These are phyloP conservation scores for Pseudogymnoascus sp. DNA, from an alignment of 2,329 filamentous ascomycete species.

Conservation along the genomic window DNA sequence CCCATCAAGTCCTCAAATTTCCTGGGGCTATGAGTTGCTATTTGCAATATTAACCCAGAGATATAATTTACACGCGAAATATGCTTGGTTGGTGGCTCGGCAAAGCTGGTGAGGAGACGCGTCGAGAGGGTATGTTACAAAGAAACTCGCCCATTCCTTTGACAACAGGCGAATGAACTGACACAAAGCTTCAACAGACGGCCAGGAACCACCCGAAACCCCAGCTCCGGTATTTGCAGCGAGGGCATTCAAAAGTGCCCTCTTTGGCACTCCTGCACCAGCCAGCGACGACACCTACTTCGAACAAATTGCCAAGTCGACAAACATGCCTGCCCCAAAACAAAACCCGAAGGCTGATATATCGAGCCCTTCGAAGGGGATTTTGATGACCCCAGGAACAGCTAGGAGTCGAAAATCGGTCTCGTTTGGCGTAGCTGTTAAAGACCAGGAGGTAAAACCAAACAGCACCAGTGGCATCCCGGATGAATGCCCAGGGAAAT, in stretches of 20 bases:
- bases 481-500: slow-evolving; percentile 26
- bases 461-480: slow-evolving; percentile 21
- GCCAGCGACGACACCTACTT: slow-evolving; percentile 27
- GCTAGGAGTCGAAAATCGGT: slow-evolving; percentile 55
- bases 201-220: slow-evolving; percentile 49
- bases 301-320: slow-evolving; percentile 26
- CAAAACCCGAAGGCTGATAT: neutral
- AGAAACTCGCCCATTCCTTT: neutral
- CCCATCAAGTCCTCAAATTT: neutral
- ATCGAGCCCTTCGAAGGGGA: slow-evolving; percentile 32
- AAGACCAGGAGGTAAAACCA: slow-evolving; percentile 20
- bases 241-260: slow-evolving; percentile 53
- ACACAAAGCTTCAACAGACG: neutral
- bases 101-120: slow-evolving; percentile 17
- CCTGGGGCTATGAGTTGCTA: slow-evolving; percentile 10
- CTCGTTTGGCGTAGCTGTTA: slow-evolving; percentile 48
- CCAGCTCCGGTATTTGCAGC: slow-evolving; percentile 60
- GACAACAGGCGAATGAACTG: neutral
- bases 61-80: neutral
- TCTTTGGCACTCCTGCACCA: slow-evolving; percentile 51
- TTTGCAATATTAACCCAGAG: neutral
- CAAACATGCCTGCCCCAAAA: slow-evolving; percentile 20
- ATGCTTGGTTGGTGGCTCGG: slow-evolving; percentile 30
- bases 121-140: slow-evolving; percentile 15
- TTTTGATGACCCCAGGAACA: slow-evolving; percentile 56